These are phyloP conservation scores for Hysterium pulicare DNA, from an alignment of 2,329 filamentous ascomycete species.

Conservation along the genomic window DNA sequence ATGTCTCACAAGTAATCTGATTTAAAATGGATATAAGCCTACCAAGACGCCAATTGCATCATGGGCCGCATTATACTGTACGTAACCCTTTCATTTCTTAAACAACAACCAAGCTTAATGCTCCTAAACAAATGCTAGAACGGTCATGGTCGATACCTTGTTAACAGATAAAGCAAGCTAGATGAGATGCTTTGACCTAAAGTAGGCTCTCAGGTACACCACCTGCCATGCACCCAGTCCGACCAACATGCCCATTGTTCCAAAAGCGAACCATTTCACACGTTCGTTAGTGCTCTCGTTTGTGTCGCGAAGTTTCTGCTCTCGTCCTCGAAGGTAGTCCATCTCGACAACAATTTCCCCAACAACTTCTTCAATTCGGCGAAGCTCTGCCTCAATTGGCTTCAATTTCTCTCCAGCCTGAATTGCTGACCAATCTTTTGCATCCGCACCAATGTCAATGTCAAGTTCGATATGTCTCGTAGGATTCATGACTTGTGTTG, in stretches of 20 bases:
- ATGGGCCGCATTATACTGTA: not conserved
- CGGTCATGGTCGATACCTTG: too few species aligned
- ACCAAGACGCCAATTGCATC: not conserved
- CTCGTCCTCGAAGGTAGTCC: slow-evolving; percentile 86
- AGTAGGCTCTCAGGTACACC: slow-evolving; percentile 95
- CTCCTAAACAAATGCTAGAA: too few species aligned
- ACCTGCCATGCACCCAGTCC: slow-evolving; percentile 95
- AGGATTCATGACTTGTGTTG: slow-evolving; percentile 44
- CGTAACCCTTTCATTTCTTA: not conserved
- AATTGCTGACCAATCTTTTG: slow-evolving; percentile 96
- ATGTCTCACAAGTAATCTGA: too few species aligned
- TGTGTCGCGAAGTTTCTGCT: slow-evolving; percentile 95
- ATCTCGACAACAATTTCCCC: slow-evolving; percentile 87
- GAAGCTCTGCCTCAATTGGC: slow-evolving; percentile 91
- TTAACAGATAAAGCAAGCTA: slow-evolving; percentile 27
- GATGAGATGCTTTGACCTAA: slow-evolving; percentile 58
- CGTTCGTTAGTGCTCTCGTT: slow-evolving; percentile 99
- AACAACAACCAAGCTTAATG: not conserved
- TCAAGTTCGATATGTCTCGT: slow-evolving; percentile 81
- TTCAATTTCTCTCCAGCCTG: slow-evolving; percentile 97
- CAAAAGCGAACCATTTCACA: slow-evolving; percentile 97
- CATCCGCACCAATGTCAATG: slow-evolving; percentile 93
- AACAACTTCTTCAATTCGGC: slow-evolving; percentile 87
- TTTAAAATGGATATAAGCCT: not conserved
- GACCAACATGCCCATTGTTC: slow-evolving; percentile 86